These are phyloP conservation scores for Verticillium nubilum DNA, from an alignment of 2,329 filamentous ascomycete species.

Conservation along the genomic window DNA sequence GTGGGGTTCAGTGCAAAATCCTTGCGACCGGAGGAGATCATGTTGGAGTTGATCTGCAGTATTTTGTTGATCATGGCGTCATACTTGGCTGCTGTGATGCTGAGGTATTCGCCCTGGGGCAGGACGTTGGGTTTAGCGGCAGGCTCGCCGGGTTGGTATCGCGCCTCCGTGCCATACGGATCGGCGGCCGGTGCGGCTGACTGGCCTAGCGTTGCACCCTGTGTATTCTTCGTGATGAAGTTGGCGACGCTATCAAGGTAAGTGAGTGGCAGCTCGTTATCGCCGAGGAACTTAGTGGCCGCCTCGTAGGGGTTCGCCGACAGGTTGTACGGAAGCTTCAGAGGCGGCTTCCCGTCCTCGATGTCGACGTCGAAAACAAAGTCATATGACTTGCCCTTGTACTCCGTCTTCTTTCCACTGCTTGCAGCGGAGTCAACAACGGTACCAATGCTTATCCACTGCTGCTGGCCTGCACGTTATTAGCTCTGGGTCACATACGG, in stretches of 20 bases:
- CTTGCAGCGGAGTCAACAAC: slow-evolving; percentile 87
- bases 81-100: slow-evolving; percentile 69
- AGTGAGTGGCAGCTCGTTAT: slow-evolving; percentile 80
- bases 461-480: slow-evolving; percentile 41
- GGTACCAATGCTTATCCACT: slow-evolving; percentile 89
- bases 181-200: slow-evolving; percentile 50
- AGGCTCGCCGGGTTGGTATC: slow-evolving; percentile 74
- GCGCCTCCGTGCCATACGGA: slow-evolving; percentile 71
- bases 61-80: slow-evolving; percentile 73
- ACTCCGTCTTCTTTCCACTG: slow-evolving; percentile 69
- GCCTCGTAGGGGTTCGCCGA: slow-evolving; percentile 90
- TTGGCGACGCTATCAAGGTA: slow-evolving; percentile 91
- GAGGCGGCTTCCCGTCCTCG: slow-evolving; percentile 83
- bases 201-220: slow-evolving; percentile 77
- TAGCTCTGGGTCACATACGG: background rate
- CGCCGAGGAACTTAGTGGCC: slow-evolving; percentile 82
- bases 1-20: slow-evolving; percentile 67
- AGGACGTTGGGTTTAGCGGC: slow-evolving; percentile 54
- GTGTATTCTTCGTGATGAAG: slow-evolving; percentile 86
- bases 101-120: slow-evolving; percentile 75
- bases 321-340: slow-evolving; percentile 92
- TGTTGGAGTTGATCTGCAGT: slow-evolving; percentile 65
- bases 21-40: slow-evolving; percentile 67
- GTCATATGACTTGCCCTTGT: slow-evolving; percentile 85
- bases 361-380: slow-evolving; percentile 97